Conservation (phyloP, 108 stramenopile species). For the Cylindrotheca fusiformis region DNA sequence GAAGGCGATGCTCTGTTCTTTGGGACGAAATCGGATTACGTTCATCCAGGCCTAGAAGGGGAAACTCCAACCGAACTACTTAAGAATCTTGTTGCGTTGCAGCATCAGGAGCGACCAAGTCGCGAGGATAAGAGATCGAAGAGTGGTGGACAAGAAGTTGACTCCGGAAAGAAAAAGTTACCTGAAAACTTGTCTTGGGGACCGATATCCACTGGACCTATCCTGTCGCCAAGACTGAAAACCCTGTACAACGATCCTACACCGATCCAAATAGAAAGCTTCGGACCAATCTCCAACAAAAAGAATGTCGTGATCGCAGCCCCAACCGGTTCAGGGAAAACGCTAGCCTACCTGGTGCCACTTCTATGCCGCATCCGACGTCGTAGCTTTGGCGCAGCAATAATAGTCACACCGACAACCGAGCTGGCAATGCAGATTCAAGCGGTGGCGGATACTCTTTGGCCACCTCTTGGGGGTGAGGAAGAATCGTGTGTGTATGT, state of each 20-base stretch:
- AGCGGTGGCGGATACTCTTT: constrained; percentile 49
- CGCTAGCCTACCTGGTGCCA: constrained; percentile 67
- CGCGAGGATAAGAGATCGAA: not conserved
- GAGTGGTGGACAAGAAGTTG: not conserved
- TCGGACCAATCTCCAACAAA: constrained; percentile 36
- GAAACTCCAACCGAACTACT: not conserved
- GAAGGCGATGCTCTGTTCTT: constrained; percentile 48
- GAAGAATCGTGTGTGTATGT: not conserved
- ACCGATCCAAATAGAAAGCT: constrained; percentile 52
- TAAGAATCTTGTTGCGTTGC: not conserved
- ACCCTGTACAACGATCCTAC: constrained; percentile 43
- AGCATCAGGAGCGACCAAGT: not conserved
- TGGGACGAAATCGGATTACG: not conserved
- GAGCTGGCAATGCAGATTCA: constrained; percentile 69
- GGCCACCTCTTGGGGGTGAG: constrained; percentile 1
- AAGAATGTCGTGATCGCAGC: constrained; percentile 65
- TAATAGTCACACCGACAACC: constrained; percentile 65
- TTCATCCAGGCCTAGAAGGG: not conserved
- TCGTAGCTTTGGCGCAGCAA: not conserved
- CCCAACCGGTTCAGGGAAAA: constrained; percentile 75
- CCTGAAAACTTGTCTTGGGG: constrained; percentile 52
- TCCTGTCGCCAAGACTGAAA: constrained; percentile 40
- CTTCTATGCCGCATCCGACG: constrained; percentile 6
- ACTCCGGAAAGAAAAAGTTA: constrained; percentile 2
- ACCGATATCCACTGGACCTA: constrained; percentile 55